Evolutionary conservation across 768 basidiomycete genomes (phyloP).

Genomic region (Sarcodon aspratus): DNA sequence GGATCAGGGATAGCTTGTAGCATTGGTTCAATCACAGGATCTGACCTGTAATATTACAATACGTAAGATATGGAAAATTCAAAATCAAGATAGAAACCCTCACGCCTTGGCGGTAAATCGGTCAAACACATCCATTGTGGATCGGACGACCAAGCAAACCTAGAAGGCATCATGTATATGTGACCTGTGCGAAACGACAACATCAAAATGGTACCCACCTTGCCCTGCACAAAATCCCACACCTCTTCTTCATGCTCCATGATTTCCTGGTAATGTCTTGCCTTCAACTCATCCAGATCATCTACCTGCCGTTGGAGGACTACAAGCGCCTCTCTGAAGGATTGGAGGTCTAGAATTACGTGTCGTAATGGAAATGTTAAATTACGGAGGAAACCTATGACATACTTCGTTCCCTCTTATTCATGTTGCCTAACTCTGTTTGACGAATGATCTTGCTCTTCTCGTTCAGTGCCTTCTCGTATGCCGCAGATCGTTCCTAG

Average conservation of each 20-base stretch:
- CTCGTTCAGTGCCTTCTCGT: slow-evolving; percentile 73
- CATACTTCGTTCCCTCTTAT: slow-evolving; percentile 77
- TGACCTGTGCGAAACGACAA: neutral
- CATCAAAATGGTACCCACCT: slow-evolving; percentile 33
- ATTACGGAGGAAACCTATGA: slow-evolving; percentile 5
- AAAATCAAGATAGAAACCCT: slow-evolving; percentile 15
- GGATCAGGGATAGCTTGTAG: slow-evolving; percentile 85
- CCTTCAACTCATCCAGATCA: slow-evolving; percentile 80
- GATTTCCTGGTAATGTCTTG: slow-evolving; percentile 78
- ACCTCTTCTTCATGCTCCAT: slow-evolving; percentile 89
- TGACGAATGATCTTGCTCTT: slow-evolving; percentile 78
- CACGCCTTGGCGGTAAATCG: slow-evolving; percentile 79
- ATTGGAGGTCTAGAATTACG: slow-evolving; percentile 64
- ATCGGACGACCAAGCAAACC: slow-evolving; percentile 77
- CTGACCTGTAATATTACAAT: slow-evolving; percentile 40
- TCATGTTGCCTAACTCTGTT: slow-evolving; percentile 79
- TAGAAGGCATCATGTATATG: slow-evolving; percentile 13
- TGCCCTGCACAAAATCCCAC: slow-evolving; percentile 87
- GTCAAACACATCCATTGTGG: slow-evolving; percentile 89
- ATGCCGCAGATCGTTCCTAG: slow-evolving; percentile 76
- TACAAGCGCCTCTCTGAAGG: slow-evolving; percentile 73
- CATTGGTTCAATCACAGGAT: slow-evolving; percentile 86
- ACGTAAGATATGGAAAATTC: slow-evolving; percentile 4
- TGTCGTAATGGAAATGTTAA: slow-evolving; percentile 1
- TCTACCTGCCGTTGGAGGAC: slow-evolving; percentile 85